phyloP scores from a whole-genome alignment of 768 basidiomycete species.

The Mycena epipterygia region DNA sequence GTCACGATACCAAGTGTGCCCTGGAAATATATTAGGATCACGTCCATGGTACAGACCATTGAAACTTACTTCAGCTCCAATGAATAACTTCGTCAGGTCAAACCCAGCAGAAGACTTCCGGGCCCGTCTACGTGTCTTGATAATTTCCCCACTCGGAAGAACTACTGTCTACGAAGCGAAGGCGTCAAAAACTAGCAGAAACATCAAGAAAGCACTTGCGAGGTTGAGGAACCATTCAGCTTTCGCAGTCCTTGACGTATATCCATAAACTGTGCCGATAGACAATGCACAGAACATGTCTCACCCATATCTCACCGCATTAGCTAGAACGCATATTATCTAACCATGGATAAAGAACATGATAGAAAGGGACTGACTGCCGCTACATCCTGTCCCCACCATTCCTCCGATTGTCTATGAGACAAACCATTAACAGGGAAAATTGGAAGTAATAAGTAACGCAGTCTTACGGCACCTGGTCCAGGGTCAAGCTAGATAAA shows the following conservation, averaged over 20 bases:
- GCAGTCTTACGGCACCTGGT: constrained; percentile 69
- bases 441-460: not conserved
- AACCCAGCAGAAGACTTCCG: constrained; percentile 91
- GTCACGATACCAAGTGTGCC: constrained; percentile 37
- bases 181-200: constrained; percentile 1
- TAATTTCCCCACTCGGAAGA: constrained; percentile 85
- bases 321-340: constrained; percentile 58
- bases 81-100: constrained; percentile 89
- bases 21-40: not conserved
- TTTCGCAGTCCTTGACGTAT: constrained; percentile 68
- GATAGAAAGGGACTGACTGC: constrained; percentile 65
- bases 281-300: not conserved
- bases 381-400: constrained; percentile 89
- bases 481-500: constrained; percentile 75
- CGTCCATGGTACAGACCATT: not conserved
- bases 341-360: not conserved
- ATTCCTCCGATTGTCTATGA: constrained; percentile 87
- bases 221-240: constrained; percentile 91
- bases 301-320: constrained; percentile 84
- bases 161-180: constrained; percentile 75
- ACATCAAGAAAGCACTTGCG: constrained; percentile 53
- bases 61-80: constrained; percentile 74
- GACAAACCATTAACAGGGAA: not conserved
- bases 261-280: not conserved
- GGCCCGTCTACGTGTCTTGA: constrained; percentile 85